A percentile compares a stretch with the other conserved stretches of the same genome.
Conservation (phyloP, 768 basidiomycete genomes). For the Pulveroboletus sp. region DNA sequence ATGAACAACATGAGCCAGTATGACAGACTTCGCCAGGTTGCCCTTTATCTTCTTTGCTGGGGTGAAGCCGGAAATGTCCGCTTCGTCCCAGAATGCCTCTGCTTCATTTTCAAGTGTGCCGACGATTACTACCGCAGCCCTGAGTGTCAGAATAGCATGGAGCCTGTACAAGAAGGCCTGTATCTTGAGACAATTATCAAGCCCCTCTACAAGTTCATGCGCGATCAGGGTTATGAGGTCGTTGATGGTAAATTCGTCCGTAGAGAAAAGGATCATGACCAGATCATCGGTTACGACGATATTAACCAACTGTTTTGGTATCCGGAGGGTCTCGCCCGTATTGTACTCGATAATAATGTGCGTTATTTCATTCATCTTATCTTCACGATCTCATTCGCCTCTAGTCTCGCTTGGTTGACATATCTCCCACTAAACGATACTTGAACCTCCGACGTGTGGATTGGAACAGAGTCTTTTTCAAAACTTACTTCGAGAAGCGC, state of each 20-base stretch:
- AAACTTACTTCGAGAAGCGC: slow-evolving; percentile 97
- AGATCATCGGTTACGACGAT: slow-evolving; percentile 99
- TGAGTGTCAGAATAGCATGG: slow-evolving; percentile 92
- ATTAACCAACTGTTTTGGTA: slow-evolving; percentile 99
- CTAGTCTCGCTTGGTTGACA: slow-evolving; percentile 87
- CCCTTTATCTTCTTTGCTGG: slow-evolving; percentile 95
- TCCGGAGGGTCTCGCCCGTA: slow-evolving; percentile 93
- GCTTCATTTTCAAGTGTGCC: slow-evolving; percentile 99
- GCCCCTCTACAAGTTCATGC: slow-evolving; percentile 91
- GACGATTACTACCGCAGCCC: slow-evolving; percentile 99
- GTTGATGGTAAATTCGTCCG: slow-evolving; percentile 92
- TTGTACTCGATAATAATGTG: slow-evolving; percentile 84
- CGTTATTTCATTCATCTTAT: slow-evolving; percentile 16
- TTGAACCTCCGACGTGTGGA: slow-evolving; percentile 88
- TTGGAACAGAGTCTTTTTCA: slow-evolving; percentile 96
- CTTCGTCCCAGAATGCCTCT: slow-evolving; percentile 93
- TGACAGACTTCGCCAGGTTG: slow-evolving; percentile 93
- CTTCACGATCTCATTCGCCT: slow-evolving; percentile 6
- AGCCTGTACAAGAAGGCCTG: slow-evolving; percentile 91
- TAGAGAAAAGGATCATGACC: slow-evolving; percentile 89
- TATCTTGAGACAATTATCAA: slow-evolving; percentile 91
- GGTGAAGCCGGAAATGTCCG: slow-evolving; percentile 97
- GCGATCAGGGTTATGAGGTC: slow-evolving; percentile 96
- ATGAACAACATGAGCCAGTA: slow-evolving; percentile 99
- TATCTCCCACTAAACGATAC: slow-evolving; percentile 88